Conservation (phyloP, 805 yeast species). For the Kuraishia floccosa region DNA sequence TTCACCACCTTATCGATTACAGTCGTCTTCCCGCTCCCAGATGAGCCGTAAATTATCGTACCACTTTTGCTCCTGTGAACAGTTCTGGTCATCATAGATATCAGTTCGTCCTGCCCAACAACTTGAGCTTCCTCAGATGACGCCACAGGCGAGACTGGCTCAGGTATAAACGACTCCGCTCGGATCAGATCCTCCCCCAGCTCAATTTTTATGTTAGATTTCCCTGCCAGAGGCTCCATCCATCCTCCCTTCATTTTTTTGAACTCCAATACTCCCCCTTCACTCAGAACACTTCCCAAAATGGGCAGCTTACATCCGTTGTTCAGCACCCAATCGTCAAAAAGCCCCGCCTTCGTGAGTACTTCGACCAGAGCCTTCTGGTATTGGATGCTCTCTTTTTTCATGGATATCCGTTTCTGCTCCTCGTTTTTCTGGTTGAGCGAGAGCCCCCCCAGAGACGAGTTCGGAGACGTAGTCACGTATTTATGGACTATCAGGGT, state of each 20-base stretch:
- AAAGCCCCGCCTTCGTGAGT: constrained; percentile 6
- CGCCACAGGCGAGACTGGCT: not conserved
- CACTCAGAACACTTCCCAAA: constrained; percentile 28
- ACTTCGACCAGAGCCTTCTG: constrained; percentile 7
- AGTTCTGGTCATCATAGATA: constrained; percentile 26
- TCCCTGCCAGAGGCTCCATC: constrained; percentile 19
- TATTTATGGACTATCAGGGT: constrained; percentile 43
- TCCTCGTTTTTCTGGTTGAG: too few relatives aligned
- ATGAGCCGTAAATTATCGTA: constrained; percentile 53
- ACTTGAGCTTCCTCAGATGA: constrained; percentile 12
- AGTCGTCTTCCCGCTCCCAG: constrained; percentile 77
- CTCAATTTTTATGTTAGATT: constrained; percentile 21
- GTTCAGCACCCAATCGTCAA: constrained; percentile 25
- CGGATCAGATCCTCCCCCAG: constrained; percentile 38
- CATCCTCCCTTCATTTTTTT: constrained; percentile 35
- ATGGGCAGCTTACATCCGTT: constrained; percentile 41
- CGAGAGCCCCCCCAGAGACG: too few relatives aligned
- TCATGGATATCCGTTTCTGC: not conserved
- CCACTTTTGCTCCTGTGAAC: constrained; percentile 17
- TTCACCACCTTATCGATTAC: constrained; percentile 30
- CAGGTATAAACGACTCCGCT: constrained; percentile 24
- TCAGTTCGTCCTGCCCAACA: constrained; percentile 44
- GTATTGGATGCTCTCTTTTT: not conserved
- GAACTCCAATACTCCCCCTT: constrained; percentile 50
- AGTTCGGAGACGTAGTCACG: too few relatives aligned